Percentiles rank a stretch among this genome's conserved stretches.
Evolutionary conservation across 2,329 filamentous ascomycete species (phyloP).

Genomic region (Fusarium cyanostomum): DNA sequence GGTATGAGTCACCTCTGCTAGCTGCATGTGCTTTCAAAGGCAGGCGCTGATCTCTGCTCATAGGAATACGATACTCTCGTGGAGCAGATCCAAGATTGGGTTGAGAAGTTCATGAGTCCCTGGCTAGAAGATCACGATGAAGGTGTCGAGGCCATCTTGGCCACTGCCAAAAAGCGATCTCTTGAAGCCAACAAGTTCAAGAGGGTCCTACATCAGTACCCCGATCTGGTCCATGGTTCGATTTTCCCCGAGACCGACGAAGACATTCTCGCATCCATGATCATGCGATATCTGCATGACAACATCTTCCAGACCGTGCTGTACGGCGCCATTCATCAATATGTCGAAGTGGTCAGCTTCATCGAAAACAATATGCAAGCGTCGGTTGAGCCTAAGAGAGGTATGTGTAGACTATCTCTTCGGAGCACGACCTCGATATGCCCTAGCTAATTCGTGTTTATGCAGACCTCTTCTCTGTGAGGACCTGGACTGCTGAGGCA

Average conservation of each 20-base stretch:
- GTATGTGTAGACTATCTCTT: slow-evolving; percentile 28
- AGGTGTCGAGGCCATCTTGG: slow-evolving; percentile 37
- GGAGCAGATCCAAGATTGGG: slow-evolving; percentile 49
- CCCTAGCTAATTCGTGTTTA: background rate
- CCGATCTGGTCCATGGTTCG: slow-evolving; percentile 47
- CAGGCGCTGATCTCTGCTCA: slow-evolving; percentile 13
- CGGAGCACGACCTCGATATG: background rate
- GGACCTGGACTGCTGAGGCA: slow-evolving; percentile 52
- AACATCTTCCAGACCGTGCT: slow-evolving; percentile 49
- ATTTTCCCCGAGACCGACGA: slow-evolving; percentile 51
- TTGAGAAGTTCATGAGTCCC: slow-evolving; percentile 47
- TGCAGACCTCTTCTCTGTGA: slow-evolving; percentile 49
- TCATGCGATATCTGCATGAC: slow-evolving; percentile 49
- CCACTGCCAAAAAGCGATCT: slow-evolving; percentile 34
- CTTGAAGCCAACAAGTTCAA: slow-evolving; percentile 42
- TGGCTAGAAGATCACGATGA: slow-evolving; percentile 43
- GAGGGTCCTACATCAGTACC: slow-evolving; percentile 41
- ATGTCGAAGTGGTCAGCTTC: slow-evolving; percentile 45
- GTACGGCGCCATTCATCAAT: slow-evolving; percentile 39
- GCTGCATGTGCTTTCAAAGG: background rate
- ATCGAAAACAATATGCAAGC: slow-evolving; percentile 49
- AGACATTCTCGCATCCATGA: slow-evolving; percentile 48
- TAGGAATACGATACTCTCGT: slow-evolving; percentile 51
- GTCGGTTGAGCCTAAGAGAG: slow-evolving; percentile 50
- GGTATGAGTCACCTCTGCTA: slow-evolving; percentile 37